Evolutionary conservation across 2,329 filamentous ascomycete species (phyloP).

Genomic region (Colletotrichum lupini): DNA sequence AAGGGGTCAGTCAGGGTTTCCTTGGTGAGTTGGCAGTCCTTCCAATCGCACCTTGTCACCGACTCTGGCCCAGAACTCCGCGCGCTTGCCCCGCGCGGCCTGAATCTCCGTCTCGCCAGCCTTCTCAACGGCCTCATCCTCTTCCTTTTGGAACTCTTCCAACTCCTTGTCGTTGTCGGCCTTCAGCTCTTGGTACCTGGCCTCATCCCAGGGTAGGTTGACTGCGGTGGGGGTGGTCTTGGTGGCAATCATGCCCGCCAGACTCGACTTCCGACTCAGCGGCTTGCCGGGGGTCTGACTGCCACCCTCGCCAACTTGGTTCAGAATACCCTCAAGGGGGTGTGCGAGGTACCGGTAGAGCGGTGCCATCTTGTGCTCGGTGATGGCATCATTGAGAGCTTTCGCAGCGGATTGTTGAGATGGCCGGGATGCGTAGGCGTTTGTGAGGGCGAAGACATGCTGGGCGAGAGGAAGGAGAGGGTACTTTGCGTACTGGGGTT

Average conservation of each 20-base stretch:
- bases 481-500: conserved; percentile 88
- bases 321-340: conserved; percentile 84
- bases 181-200: conserved; percentile 81
- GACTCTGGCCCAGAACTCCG: conserved; percentile 95
- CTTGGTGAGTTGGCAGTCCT: background rate
- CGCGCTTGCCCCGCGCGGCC: conserved; percentile 91
- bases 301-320: conserved; percentile 75
- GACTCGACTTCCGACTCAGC: conserved; percentile 75
- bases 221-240: conserved; percentile 73
- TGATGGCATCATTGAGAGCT: conserved; percentile 83
- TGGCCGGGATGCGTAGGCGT: conserved; percentile 75
- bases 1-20: conserved; percentile 36
- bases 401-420: conserved; percentile 79
- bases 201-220: conserved; percentile 90
- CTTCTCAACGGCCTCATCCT: conserved; percentile 94
- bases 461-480: conserved; percentile 84
- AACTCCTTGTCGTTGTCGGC: conserved; percentile 83
- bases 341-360: conserved; percentile 88
- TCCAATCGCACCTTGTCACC: conserved; percentile 84
- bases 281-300: conserved; percentile 62
- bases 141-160: conserved; percentile 82
- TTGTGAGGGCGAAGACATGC: conserved; percentile 88
- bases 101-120: conserved; percentile 96
- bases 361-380: conserved; percentile 86
- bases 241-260: conserved; percentile 80